These are phyloP conservation scores for Magnolia changhungtana DNA, from an alignment of 164 flowering plant genomes.

Conservation along the genomic window DNA sequence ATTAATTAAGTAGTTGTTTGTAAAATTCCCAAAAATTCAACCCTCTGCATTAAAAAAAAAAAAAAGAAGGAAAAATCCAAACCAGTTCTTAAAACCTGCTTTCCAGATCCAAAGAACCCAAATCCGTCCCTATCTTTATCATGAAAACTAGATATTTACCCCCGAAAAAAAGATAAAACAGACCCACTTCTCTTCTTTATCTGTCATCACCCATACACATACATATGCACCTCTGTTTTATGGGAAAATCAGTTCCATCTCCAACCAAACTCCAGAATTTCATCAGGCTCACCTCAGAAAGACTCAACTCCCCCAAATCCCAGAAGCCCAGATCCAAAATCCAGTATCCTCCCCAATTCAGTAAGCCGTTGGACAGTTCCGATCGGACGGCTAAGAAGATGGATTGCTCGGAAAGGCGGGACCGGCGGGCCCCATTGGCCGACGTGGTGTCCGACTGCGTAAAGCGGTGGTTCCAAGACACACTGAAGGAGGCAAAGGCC, in stretches of 20 bases:
- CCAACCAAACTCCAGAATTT: slow-evolving; percentile 16
- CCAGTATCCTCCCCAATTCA: slow-evolving; percentile 8
- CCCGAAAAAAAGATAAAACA: not conserved
- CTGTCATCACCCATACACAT: not conserved
- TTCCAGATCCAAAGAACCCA: not conserved
- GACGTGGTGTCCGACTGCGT: slow-evolving; percentile 75
- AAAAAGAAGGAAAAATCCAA: too few species aligned
- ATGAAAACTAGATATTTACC: not conserved
- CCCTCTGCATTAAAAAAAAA: too few species aligned
- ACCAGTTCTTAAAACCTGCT: too few species aligned
- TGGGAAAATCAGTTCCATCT: slow-evolving; percentile 35
- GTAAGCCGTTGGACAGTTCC: not conserved
- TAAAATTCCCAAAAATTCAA: too few species aligned
- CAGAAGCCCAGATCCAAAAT: slow-evolving; percentile 19
- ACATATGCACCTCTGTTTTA: slow-evolving; percentile 10
- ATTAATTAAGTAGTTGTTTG: too few species aligned
- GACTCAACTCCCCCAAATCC: slow-evolving; percentile 1
- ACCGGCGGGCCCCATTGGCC: slow-evolving; percentile 44
- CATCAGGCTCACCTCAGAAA: slow-evolving; percentile 9
- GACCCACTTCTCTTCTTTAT: not conserved
- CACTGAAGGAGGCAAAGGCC: slow-evolving; percentile 80
- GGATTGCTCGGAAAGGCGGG: slow-evolving; percentile 16
- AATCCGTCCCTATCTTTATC: not conserved
- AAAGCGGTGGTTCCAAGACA: slow-evolving; percentile 78
- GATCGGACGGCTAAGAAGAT: slow-evolving; percentile 6